Evolutionary conservation across 805 yeast species (phyloP), one percentile per base, ranked within the genome.

Genomic region (Scheffersomyces coipomensis): DNA sequence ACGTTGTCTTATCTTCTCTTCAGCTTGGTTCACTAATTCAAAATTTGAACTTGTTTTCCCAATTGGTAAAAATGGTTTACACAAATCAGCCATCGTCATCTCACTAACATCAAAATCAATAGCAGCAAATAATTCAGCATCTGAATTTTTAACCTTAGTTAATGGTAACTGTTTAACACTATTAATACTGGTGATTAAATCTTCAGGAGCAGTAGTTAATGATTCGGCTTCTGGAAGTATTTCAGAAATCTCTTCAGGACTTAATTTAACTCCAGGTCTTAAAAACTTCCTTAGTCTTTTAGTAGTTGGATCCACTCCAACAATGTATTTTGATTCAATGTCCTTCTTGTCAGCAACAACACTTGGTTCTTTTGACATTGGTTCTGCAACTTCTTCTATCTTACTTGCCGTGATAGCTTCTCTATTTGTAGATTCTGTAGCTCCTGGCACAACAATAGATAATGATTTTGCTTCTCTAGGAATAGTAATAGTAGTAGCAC

Each of bases 1-100:
- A 21, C 49, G 43, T 25, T 49, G 46, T 16, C 49, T 45, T 22
- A 60, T 56, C 24, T 57, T 55, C 32, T 42, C 46, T 43, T 55
- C 54, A 3, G 89, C 95, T 29, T 66, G 73, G 40, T 68, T 62
- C 0, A 84, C 88, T 38, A 67, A 59, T 10, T 67, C 67, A 52
- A 68, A 85, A 50, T 82, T 77, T 4, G 75, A 71, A 9, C 88
- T 81, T 4, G 75, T 71, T 46, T 68, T 66, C 10, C 95, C 95
- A 49, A 86, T 73, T 4, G 86, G 85, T 17, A 85, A 57, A 9
- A 67, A 55, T 3, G 85, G 87, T 48, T 75, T 81, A 61, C 93
- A 85, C 36, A 86, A 62, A 41, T 85, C 91, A 2, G 75, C 79
- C 78, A 86, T 74, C 0, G 79, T 80, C 55, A 85, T 76, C 19